A percentile compares a stretch with the other conserved stretches of the same genome.
Conservation (phyloP, 179 eudicot species). For the Nepenthes alata region DNA sequence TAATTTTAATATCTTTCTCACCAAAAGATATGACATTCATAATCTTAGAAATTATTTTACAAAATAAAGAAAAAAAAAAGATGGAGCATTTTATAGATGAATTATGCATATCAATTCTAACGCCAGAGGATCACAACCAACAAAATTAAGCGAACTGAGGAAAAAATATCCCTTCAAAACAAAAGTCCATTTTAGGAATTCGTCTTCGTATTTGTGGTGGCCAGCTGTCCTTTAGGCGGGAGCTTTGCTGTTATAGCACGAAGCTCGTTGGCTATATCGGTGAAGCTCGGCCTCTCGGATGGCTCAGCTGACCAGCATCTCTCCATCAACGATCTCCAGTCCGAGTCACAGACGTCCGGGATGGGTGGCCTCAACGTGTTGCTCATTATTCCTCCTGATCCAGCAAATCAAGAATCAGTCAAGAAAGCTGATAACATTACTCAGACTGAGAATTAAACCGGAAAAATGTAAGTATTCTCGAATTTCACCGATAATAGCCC, state of each 20-base stretch:
- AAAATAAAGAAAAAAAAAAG: no score
- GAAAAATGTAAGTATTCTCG: not conserved
- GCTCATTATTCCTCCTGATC: conserved; percentile 89
- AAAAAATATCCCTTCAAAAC: no score
- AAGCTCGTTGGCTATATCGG: conserved; percentile 66
- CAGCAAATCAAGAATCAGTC: not conserved
- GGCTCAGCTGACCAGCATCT: conserved; percentile 94
- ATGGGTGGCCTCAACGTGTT: conserved; percentile 81
- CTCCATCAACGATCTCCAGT: conserved; percentile 83
- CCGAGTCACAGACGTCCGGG: conserved; percentile 69
- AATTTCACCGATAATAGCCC: conserved; percentile 70
- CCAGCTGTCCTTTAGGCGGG: conserved; percentile 43
- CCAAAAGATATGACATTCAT: no score
- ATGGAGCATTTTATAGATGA: no score
- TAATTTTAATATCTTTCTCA: no score
- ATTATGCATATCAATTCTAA: no score
- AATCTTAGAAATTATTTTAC: no score
- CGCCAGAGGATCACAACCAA: no score
- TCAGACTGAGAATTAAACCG: not conserved
- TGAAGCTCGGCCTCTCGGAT: conserved; percentile 68
- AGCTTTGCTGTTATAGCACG: conserved; percentile 58
- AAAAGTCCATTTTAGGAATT: conserved; percentile 4
- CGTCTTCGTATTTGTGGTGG: conserved; percentile 15
- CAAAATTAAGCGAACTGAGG: no score
- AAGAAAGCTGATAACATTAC: not conserved